Percentiles rank a stretch among this genome's conserved stretches.
Conservation (phyloP, 139 green algal genomes). For the Chlamydomonas sp. region DNA sequence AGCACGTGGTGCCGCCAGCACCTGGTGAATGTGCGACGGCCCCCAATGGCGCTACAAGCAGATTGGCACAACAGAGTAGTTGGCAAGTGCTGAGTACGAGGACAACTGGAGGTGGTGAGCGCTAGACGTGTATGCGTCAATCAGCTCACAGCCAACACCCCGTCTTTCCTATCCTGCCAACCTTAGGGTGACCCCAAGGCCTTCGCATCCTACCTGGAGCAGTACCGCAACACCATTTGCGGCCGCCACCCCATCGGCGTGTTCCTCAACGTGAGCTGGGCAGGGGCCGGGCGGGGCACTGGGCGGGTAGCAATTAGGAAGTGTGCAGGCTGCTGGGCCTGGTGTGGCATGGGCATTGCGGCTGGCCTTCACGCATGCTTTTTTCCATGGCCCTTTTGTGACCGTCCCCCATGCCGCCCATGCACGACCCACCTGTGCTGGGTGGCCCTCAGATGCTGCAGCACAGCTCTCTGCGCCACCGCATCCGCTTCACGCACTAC, state of each 20-base stretch:
- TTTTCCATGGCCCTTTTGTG: too few relatives aligned
- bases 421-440: not conserved
- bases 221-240: constrained; percentile 94
- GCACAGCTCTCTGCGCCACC: constrained; percentile 21
- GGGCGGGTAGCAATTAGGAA: too few relatives aligned
- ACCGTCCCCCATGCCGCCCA: not conserved
- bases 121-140: too few relatives aligned
- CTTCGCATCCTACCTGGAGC: constrained; percentile 53
- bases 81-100: not conserved
- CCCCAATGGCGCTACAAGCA: not conserved
- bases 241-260: constrained; percentile 94
- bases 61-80: not conserved
- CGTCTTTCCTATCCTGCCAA: not conserved
- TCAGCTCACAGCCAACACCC: not conserved
- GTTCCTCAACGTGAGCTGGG: constrained; percentile 79
- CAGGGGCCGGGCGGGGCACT: not conserved
- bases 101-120: too few relatives aligned
- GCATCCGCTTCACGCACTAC: constrained; percentile 77
- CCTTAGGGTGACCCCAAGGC: constrained; percentile 63
- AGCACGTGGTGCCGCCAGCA: too few relatives aligned
- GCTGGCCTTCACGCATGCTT: not conserved
- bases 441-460: constrained; percentile 53
- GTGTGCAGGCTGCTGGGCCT: too few relatives aligned
- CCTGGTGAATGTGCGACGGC: not conserved
- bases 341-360: not conserved